phyloP scores from a whole-genome alignment of 768 basidiomycete genomes.

The Tylopilus balloui region DNA sequence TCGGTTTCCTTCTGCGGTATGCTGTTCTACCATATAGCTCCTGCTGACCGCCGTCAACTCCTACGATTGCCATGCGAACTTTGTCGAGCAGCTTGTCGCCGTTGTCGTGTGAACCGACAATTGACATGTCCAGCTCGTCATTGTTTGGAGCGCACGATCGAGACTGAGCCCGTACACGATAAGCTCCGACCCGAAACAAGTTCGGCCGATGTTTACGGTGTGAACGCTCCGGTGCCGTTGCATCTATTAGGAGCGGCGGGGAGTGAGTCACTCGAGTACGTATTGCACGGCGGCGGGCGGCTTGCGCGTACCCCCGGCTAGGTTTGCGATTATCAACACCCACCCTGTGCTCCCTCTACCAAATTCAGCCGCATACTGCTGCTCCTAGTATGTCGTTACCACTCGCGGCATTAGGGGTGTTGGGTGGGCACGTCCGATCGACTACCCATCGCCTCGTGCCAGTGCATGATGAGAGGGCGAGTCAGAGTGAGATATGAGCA shows the following conservation, averaged over 20 bases:
- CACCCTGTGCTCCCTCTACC: conserved; percentile 57
- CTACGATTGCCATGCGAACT: conserved; percentile 43
- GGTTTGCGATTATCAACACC: conserved; percentile 5
- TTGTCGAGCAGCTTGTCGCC: conserved; percentile 31
- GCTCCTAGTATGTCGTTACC: conserved; percentile 33
- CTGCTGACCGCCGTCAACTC: conserved; percentile 34
- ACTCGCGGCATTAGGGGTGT: conserved; percentile 47
- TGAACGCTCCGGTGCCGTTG: conserved; percentile 53
- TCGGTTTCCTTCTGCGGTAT: conserved; percentile 32
- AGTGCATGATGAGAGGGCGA: background rate
- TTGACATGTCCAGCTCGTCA: conserved; percentile 48
- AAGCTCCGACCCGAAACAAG: conserved; percentile 52
- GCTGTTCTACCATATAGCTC: conserved; percentile 40
- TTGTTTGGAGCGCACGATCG: conserved; percentile 61
- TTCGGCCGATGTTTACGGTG: conserved; percentile 42
- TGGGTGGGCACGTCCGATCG: conserved; percentile 56
- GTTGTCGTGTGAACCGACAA: conserved; percentile 48
- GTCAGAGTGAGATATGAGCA: background rate
- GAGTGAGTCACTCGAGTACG: conserved; percentile 15
- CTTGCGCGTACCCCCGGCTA: background rate
- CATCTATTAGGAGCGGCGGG: conserved; percentile 26
- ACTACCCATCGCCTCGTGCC: conserved; percentile 46
- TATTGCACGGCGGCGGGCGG: background rate
- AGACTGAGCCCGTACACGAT: conserved; percentile 67
- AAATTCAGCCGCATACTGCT: conserved; percentile 55